Evolutionary conservation across 106 monocot genomes (phyloP).

Genomic region (Chionographis japonica): DNA sequence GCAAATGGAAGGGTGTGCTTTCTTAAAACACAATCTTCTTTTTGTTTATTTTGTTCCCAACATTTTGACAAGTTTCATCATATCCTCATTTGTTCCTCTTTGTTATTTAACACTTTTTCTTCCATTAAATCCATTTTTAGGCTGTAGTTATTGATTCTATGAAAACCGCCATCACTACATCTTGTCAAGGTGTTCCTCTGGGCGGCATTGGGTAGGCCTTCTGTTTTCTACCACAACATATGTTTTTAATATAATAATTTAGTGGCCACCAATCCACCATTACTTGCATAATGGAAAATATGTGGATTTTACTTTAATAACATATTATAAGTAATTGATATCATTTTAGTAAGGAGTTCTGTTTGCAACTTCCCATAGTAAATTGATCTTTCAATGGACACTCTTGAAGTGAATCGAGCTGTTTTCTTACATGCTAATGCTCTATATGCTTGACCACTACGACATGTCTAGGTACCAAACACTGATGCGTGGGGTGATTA

Average conservation of each 20-base stretch:
- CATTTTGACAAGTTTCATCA: not conserved
- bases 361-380: too few relatives aligned
- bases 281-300: too few relatives aligned
- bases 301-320: too few relatives aligned
- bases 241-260: not conserved
- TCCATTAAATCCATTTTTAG: constrained; percentile 20
- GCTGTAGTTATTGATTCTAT: constrained; percentile 44
- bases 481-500: too few relatives aligned
- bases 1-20: constrained; percentile 51
- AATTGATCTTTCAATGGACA: too few relatives aligned
- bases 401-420: too few relatives aligned
- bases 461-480: too few relatives aligned
- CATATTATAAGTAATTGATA: too few relatives aligned
- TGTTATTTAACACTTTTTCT: not conserved
- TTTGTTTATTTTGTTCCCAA: not conserved
- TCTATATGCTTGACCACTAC: too few relatives aligned
- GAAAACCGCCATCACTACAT: constrained; percentile 28
- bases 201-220: constrained; percentile 59
- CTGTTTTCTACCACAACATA: not conserved
- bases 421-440: too few relatives aligned
- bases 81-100: not conserved
- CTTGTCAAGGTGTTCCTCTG: constrained; percentile 62
- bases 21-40: not conserved
- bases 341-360: too few relatives aligned
- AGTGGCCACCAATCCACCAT: not conserved